Evolutionary conservation across 495 filamentous ascomycete species (phyloP), one percentile per base, ranked within the genome.

Genomic region (Staphylotrichum tortipilum): DNA sequence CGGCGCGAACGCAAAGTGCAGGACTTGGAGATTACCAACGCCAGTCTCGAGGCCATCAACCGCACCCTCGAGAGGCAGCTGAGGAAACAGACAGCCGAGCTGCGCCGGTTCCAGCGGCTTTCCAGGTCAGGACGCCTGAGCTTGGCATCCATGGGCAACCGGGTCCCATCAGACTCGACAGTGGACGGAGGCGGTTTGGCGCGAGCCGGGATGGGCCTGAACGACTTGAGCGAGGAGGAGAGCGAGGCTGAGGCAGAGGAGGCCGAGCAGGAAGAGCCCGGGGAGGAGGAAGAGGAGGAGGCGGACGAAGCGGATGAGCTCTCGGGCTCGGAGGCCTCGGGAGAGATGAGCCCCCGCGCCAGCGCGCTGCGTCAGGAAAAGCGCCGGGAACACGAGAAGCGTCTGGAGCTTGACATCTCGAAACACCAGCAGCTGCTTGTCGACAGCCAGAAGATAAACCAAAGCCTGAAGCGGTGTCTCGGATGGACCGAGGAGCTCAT

Each of bases 1-100:
- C 81, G 92, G 14, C 82, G 86, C 7, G 92, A 96, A 66, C 81
- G 92, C 48, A 97, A 96, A 66, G 90, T 99, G 24, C 72, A 97
- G 55, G 92, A 99, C 63, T 72, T 99, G n/a, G 87, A 99, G 60
- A 99, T 99, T 51, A 94, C 86, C 53, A 99, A 99, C 56, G 91
- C 88, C 2, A 95, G 89, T 19, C 78, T 99, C 7, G 77, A 95
- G 24, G 94, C 94, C n/a, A 96, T 99, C 67, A 99, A 99, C 59
- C 79, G 89, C 41, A 89, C 88, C 0, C 70, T 99, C 1, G 92
- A 99, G 65, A 78, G 86, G 9, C 87, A 96, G 58, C 79, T 99
- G 66, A 79, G 88, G 5, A 92, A 92, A 57, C 92, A 97, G 60
- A 88, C 86, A 18, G 78, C 86, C 7, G 91, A 99, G 64, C 64